A percentile compares a stretch with the other conserved stretches of the same genome.
Evolutionary conservation across 2,329 filamentous ascomycete genomes (phyloP).

Genomic region (Fulvia fulva): DNA sequence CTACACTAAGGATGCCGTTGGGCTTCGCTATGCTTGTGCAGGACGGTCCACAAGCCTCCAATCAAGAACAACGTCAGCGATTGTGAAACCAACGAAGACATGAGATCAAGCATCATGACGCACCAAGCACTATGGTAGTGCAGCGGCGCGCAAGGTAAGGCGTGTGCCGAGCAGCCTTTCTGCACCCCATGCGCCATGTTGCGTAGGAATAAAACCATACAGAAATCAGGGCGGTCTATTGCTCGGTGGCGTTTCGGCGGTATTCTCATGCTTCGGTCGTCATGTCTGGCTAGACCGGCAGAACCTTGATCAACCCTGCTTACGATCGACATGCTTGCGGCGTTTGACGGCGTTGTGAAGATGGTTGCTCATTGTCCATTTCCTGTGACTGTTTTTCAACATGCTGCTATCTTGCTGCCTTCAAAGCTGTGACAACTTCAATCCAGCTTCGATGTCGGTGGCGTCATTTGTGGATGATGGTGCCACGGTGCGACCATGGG

Average conservation of each 20-base stretch:
- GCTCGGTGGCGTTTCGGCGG: slow-evolving; percentile 21
- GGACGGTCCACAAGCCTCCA: not conserved
- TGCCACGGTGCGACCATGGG: not conserved
- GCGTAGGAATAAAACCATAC: slow-evolving; percentile 11
- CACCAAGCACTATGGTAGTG: not conserved
- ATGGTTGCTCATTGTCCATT: not conserved
- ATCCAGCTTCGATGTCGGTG: too few relatives aligned
- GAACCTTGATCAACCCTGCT: not conserved
- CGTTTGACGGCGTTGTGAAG: too few relatives aligned
- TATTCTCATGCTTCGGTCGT: slow-evolving; percentile 14
- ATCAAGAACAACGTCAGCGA: not conserved
- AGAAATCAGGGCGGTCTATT: slow-evolving; percentile 9
- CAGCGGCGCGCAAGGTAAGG: not conserved
- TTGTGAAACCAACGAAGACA: not conserved
- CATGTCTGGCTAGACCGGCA: slow-evolving; percentile 1
- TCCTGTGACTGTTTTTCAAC: too few relatives aligned
- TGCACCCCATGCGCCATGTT: slow-evolving; percentile 10
- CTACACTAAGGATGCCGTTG: not conserved
- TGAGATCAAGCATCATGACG: slow-evolving; percentile 2
- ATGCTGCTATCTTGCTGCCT: too few relatives aligned
- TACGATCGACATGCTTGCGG: slow-evolving; percentile 9
- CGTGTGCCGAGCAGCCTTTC: not conserved
- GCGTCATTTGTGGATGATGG: not conserved
- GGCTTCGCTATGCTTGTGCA: not conserved
- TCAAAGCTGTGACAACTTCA: too few relatives aligned